phyloP scores from a whole-genome alignment of 306 rosid genomes.

The Medicago truncatula region MtrunA17r5.0-ANR NC_053044.1:33016001-33016500 shows the following conservation, averaged over 20 bases:
- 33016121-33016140: not conserved
- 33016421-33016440: not conserved
- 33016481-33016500: not conserved
- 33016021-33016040: conserved; percentile 61
- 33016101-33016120: not conserved
- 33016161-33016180: not conserved
- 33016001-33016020: conserved; percentile 93
- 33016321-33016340: too few species aligned
- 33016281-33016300: too few species aligned
- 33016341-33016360: too few species aligned
- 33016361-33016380: too few species aligned
- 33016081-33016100: not conserved
- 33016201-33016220: too few species aligned
- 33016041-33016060: not conserved
- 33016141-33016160: not conserved
- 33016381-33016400: too few species aligned
- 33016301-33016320: not conserved
- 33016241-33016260: not conserved
- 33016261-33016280: too few species aligned
- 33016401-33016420: not conserved
- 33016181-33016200: not conserved
- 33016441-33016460: not conserved
- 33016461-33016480: not conserved
- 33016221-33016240: too few species aligned
- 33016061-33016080: not conserved